Evolutionary conservation across 1,284 basidiomycete genomes (phyloP).

Genomic region (Spongispora temasekensis): DNA sequence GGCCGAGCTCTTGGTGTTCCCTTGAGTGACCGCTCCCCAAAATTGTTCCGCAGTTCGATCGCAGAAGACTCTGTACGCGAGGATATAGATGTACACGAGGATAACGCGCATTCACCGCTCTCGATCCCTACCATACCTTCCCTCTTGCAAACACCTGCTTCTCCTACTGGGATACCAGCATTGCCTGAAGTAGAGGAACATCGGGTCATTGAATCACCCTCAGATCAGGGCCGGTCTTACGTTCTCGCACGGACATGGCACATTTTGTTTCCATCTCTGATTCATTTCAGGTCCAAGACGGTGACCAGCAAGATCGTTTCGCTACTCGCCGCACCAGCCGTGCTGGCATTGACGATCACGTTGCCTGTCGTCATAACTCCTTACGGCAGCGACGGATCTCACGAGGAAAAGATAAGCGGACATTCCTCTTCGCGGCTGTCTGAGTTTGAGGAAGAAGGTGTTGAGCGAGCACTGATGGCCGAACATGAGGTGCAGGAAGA

Average conservation of each 20-base stretch:
- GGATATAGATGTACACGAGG: constrained; percentile 18
- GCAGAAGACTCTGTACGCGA: constrained; percentile 20
- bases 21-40: constrained; percentile 46
- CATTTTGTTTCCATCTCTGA: constrained; percentile 86
- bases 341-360: constrained; percentile 85
- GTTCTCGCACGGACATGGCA: constrained; percentile 48
- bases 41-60: constrained; percentile 34
- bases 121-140: constrained; percentile 47
- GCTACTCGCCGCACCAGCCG: constrained; percentile 84
- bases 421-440: constrained; percentile 45
- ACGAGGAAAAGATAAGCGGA: constrained; percentile 45
- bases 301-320: constrained; percentile 73
- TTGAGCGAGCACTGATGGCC: constrained; percentile 60
- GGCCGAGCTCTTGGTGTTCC: constrained; percentile 51
- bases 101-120: constrained; percentile 15
- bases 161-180: constrained; percentile 42
- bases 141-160: constrained; percentile 59
- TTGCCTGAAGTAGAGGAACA: constrained; percentile 42
- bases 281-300: constrained; percentile 74
- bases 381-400: constrained; percentile 43
- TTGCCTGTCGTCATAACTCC: constrained; percentile 86
- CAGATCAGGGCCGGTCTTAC: constrained; percentile 42
- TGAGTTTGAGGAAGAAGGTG: constrained; percentile 66
- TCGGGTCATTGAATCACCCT: constrained; percentile 38
- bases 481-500: constrained; percentile 68